Conservation (phyloP, 2,329 filamentous ascomycete genomes). For the Claviceps spartinae region DNA sequence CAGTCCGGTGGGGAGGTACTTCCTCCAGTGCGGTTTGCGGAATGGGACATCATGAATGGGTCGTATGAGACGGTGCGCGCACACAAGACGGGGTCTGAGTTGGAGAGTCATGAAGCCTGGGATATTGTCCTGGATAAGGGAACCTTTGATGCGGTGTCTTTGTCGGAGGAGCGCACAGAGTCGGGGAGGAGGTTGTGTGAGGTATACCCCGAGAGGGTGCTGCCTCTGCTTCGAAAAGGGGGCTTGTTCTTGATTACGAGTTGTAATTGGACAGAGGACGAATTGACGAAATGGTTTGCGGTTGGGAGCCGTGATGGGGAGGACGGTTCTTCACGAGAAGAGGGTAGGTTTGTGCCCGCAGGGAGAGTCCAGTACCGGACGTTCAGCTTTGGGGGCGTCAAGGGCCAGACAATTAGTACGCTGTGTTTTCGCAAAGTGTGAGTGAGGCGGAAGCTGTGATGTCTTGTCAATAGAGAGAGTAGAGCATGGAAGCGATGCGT, state of each 20-base stretch:
- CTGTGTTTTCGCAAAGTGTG: conserved; percentile 56
- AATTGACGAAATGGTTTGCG: conserved; percentile 70
- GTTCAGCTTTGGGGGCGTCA: conserved; percentile 79
- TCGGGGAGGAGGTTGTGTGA: conserved; percentile 53
- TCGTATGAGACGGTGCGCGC: conserved; percentile 20
- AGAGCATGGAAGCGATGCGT: no score
- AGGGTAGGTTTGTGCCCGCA: conserved; percentile 42
- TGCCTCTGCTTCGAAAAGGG: conserved; percentile 52
- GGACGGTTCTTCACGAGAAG: neutral
- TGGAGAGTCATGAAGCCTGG: conserved; percentile 40
- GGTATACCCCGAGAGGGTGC: conserved; percentile 57
- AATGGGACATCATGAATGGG: conserved; percentile 51
- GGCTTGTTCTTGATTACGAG: conserved; percentile 79
- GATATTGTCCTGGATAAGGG: conserved; percentile 96
- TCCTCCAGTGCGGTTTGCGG: conserved; percentile 26
- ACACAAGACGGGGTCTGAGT: conserved; percentile 5
- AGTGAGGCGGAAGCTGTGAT: neutral
- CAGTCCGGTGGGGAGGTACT: no score
- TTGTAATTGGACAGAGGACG: conserved; percentile 94
- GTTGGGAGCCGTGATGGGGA: neutral
- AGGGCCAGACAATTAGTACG: conserved; percentile 80
- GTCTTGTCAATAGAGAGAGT: no score
- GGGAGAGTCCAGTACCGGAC: conserved; percentile 66
- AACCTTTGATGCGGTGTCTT: conserved; percentile 86
- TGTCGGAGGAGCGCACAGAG: conserved; percentile 44